A percentile compares a stretch with the other conserved stretches of the same genome.
Evolutionary conservation across 176 grass and related monocot genomes (phyloP).

Genomic region (Phoenix roebelenii): DNA sequence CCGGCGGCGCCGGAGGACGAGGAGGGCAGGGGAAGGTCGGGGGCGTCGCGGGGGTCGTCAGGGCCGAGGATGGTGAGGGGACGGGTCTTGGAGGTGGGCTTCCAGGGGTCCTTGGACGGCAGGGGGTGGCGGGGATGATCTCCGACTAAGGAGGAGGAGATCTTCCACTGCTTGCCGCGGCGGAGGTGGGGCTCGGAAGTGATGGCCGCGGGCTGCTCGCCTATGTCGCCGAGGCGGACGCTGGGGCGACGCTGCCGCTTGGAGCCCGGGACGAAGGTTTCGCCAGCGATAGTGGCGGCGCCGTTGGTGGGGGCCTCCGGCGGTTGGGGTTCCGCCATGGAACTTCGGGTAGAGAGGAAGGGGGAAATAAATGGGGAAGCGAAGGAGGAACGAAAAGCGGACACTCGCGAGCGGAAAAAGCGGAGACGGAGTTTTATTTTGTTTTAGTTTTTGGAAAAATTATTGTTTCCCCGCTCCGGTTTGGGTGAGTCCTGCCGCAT

Average conservation of each 20-base stretch:
- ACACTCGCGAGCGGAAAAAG: too few relatives aligned
- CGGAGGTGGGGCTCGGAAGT: conserved; percentile 32
- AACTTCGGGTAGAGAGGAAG: not conserved
- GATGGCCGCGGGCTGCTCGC: conserved; percentile 15
- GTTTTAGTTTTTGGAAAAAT: too few relatives aligned
- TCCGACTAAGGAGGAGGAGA: conserved; percentile 8
- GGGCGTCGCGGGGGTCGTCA: too few relatives aligned
- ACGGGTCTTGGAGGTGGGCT: not conserved
- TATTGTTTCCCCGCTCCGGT: too few relatives aligned
- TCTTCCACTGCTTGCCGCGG: conserved; percentile 19
- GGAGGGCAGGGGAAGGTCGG: not conserved
- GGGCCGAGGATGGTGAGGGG: too few relatives aligned
- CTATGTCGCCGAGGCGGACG: conserved; percentile 36
- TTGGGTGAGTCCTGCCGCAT: too few relatives aligned
- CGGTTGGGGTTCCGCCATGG: conserved; percentile 22
- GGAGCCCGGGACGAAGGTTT: not conserved
- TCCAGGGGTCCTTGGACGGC: not conserved
- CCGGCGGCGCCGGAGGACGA: conserved; percentile 3
- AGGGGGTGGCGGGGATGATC: too few relatives aligned
- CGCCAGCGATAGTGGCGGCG: not conserved
- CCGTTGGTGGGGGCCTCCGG: conserved; percentile 16
- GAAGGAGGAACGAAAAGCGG: too few relatives aligned
- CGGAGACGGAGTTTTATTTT: too few relatives aligned
- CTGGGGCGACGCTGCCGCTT: conserved; percentile 54
- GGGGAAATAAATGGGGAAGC: too few relatives aligned